Conservation (phyloP, 2,329 filamentous ascomycete species). For the Elsinoe necatrix region DNA sequence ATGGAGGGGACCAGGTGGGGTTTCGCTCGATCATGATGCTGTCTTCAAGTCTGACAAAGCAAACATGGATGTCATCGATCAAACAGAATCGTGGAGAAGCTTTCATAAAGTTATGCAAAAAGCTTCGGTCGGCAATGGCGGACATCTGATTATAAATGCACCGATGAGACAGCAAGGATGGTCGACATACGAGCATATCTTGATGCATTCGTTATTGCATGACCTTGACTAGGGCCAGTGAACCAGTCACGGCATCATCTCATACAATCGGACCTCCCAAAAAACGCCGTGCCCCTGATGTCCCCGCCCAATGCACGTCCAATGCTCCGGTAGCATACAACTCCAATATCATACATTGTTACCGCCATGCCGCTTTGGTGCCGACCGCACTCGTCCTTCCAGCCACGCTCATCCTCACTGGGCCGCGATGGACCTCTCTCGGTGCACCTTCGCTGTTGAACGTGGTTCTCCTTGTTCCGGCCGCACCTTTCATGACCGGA, state of each 20-base stretch:
- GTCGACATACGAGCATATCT: not conserved
- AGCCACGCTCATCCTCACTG: slow-evolving; percentile 18
- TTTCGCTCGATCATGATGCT: not conserved
- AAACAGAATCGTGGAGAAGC: not conserved
- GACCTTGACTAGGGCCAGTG: not conserved
- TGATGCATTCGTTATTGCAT: slow-evolving; percentile 2
- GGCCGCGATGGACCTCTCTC: slow-evolving; percentile 8
- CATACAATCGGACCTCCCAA: not conserved
- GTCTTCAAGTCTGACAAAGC: not conserved
- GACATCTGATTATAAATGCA: slow-evolving; percentile 6
- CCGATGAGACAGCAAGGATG: not conserved
- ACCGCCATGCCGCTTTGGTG: slow-evolving; percentile 19
- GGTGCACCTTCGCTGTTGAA: slow-evolving; percentile 14
- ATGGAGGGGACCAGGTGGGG: not conserved
- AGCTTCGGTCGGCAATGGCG: not conserved
- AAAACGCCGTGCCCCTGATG: not conserved
- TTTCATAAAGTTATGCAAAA: slow-evolving; percentile 3
- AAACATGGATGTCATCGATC: not conserved
- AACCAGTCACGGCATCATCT: slow-evolving; percentile 4
- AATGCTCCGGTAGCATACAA: not conserved
- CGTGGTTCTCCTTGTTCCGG: slow-evolving; percentile 31
- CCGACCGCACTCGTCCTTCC: slow-evolving; percentile 14
- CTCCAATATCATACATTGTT: slow-evolving; percentile 13
- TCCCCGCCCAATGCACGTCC: not conserved
- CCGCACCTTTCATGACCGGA: slow-evolving; percentile 49